Base-by-base conservation (phyloP, 202 grass and related monocot species). In the Setaria viridis region DNA sequence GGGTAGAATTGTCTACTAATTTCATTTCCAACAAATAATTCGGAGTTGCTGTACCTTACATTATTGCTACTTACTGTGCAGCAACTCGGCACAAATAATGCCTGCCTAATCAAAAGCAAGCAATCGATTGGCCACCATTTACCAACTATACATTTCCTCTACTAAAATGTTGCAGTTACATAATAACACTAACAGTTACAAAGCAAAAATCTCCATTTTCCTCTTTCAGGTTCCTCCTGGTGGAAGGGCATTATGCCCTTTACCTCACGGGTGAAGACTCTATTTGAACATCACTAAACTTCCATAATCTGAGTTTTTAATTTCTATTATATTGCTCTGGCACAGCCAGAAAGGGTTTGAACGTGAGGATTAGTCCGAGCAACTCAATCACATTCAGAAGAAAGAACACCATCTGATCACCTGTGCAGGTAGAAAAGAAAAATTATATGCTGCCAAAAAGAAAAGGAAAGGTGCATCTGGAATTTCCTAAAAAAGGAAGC, bases 331-430 rank as follows among this genome's bases (percentile, higher is more conserved):
- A 49, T 67, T 91, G 51, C 4, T 83, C 75, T n/a, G 88, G 88
- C 51, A 92, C 73, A 9, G 53, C 58, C 82, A 92, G 37, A 55
- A 95, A 95, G 15, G 88, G 85, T 74, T 88, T 92, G 80, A 95
- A 91, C 59, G 93, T 90, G 55, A 92, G 51, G 53, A 95, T 2
- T 55, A 95, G 70, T 49, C 90, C 93, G 5, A 92, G 29, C 4
- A 95, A 59, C 50, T 71, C 84, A 7, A 91, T 32, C 20, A 82
- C 1, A 54, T 84, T 95, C 80, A 92, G 59, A 42, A 95, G 85
- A 54, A 95, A 81, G 85, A 95, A 95, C 53, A 92, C 90, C 88
- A 95, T 95, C 17, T 95, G 85, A 79, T 95, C 90, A 84, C 93
- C 93, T 95, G 87, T 49, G 75, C 5, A 51, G 45, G 48, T 80